Base-by-base conservation (phyloP, 106 monocot genomes). In the Dendrobium nobile region DNA sequence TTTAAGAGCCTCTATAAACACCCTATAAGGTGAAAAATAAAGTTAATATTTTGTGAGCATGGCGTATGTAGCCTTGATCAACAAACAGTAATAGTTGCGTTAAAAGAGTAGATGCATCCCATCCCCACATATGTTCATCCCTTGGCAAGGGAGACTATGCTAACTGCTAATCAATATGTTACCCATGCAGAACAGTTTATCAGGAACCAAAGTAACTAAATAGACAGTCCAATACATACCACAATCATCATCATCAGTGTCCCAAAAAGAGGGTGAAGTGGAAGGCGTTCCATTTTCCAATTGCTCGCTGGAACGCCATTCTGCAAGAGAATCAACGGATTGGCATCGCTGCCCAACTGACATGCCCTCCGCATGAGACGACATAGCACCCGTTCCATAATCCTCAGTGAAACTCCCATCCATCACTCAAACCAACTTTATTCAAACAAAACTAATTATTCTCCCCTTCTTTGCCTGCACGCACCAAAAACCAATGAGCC, bases 291-390 rank as follows among this genome's bases (percentile, higher is more conserved):
- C 83, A 73, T 83, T 83, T 6, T 83, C 83, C 72, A 83, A 54
- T 73, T 79, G 83, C 67, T 83, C 83, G 22, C 78, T 55, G 26
- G 83, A 83, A 31, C 83, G 51, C 83, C 83, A 83, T 44, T 78
- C 83, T 18, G 61, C 82, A 48, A 70, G 67, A 68, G 82, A 82
- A 31, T 83, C 79, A 42, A 83, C 78, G 16, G 83, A 83, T 16
- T 65, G 83, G 54, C 78, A 78, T 47, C 72, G 78, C 24, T 78
- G 68, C 55, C 54, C 65, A 72, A 26, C 51, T 16, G 83, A 55
- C 27, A 44, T 26, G 54, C 54, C 78, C 77, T 78, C 82, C 9
- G 54, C 43, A 24, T 41, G 76, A 10, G 76, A 51, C 13, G 48
- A 76, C n/a, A 47, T 27, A 48, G 19, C 26, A 4, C 48, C 48